A percentile compares a stretch with the other conserved stretches of the same genome.
Evolutionary conservation across 1,284 basidiomycete genomes (phyloP).

Genomic region (Cronartium quercuum): DNA sequence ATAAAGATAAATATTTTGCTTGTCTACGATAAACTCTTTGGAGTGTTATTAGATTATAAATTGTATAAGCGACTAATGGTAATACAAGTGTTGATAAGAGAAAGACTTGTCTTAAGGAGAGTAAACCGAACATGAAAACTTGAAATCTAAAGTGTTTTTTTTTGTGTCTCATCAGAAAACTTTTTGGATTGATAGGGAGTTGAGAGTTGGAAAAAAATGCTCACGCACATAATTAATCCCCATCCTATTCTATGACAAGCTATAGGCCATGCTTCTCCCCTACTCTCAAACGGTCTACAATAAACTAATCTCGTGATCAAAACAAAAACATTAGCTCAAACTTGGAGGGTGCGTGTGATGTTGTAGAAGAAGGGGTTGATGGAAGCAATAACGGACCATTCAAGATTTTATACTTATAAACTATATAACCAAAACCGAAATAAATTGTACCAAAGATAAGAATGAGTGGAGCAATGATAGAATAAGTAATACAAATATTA

Average conservation of each 20-base stretch:
- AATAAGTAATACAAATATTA: slow-evolving; percentile 48
- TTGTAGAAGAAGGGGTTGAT: neutral
- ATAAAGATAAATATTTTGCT: slow-evolving; percentile 15
- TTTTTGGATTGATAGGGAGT: neutral
- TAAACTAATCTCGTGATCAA: slow-evolving; percentile 21
- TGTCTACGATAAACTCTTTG: slow-evolving; percentile 18
- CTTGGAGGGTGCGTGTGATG: neutral
- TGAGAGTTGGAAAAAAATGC: neutral
- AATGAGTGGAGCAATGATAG: slow-evolving; percentile 48
- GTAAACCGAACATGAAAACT: slow-evolving; percentile 37
- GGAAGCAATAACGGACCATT: slow-evolving; percentile 40
- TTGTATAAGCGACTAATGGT: slow-evolving; percentile 26
- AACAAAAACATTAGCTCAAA: neutral
- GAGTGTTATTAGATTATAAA: slow-evolving; percentile 14
- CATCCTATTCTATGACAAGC: slow-evolving; percentile 34
- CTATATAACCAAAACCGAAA: slow-evolving; percentile 48
- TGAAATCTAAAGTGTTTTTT: slow-evolving; percentile 18
- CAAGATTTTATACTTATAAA: slow-evolving; percentile 50
- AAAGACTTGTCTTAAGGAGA: slow-evolving; percentile 37
- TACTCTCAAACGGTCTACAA: slow-evolving; percentile 31
- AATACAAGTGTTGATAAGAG: slow-evolving; percentile 25
- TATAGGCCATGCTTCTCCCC: slow-evolving; percentile 31
- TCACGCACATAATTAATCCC: slow-evolving; percentile 34
- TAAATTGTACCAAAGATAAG: slow-evolving; percentile 47
- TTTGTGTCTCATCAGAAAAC: neutral